These are phyloP conservation scores for Colletotrichum aenigma DNA, from an alignment of 2,329 filamentous ascomycete genomes.

Conservation along the genomic window DNA sequence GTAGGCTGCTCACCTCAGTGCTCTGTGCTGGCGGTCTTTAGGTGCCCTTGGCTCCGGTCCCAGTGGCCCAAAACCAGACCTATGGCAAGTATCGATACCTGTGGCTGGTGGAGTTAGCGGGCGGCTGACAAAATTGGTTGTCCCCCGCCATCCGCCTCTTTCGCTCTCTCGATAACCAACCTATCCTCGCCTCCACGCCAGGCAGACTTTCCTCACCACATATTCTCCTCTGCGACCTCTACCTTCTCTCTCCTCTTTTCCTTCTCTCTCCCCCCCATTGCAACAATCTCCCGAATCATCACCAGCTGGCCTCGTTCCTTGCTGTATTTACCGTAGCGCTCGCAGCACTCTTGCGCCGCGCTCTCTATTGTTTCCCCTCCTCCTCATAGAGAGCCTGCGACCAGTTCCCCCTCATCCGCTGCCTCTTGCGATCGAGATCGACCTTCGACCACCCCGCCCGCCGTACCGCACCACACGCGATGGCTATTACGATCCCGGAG, in stretches of 20 bases:
- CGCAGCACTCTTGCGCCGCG: conserved; percentile 6
- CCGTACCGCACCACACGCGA: conserved; percentile 44
- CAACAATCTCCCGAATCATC: not conserved
- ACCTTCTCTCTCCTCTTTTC: not conserved
- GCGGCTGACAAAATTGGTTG: conserved; percentile 25
- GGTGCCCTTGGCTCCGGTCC: not conserved
- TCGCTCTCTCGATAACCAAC: conserved; percentile 18
- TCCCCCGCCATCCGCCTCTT: conserved; percentile 23
- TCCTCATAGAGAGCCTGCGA: conserved; percentile 16
- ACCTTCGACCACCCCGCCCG: conserved; percentile 32
- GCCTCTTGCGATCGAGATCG: conserved; percentile 23
- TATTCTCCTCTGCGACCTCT: not conserved
- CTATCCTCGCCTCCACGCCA: conserved; percentile 18
- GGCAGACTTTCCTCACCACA: conserved; percentile 14
- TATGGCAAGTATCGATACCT: conserved; percentile 21
- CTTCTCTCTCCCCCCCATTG: not conserved
- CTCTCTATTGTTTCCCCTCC: conserved; percentile 27
- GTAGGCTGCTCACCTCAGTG: not conserved
- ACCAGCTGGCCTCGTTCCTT: not conserved
- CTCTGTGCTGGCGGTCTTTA: not conserved
- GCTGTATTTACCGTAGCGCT: not conserved
- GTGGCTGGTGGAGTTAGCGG: conserved; percentile 21
- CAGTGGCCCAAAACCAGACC: not conserved
- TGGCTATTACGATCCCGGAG: conserved; percentile 83
- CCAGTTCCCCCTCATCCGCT: conserved; percentile 13